Evolutionary conservation across 768 basidiomycete genomes (phyloP).

Genomic region (Lentinula raphanica): DNA sequence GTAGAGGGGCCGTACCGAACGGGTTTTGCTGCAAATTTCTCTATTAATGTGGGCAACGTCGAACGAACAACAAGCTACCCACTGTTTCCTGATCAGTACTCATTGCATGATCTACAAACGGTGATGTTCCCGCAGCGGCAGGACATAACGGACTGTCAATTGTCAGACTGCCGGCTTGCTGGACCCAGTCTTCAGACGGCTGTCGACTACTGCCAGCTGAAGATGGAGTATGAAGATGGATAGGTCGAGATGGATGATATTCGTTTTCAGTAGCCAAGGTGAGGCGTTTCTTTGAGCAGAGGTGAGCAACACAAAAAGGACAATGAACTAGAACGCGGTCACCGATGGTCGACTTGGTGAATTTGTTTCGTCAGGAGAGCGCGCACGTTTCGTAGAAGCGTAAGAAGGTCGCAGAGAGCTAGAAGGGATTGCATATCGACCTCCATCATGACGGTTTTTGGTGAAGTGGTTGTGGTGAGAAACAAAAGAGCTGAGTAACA

Average conservation of each 20-base stretch:
- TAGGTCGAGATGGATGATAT: neutral
- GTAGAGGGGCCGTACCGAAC: neutral
- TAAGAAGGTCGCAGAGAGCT: constrained; percentile 31
- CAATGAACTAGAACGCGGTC: constrained; percentile 14
- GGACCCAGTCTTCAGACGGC: constrained; percentile 70
- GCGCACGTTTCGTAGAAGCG: constrained; percentile 47
- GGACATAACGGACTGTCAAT: constrained; percentile 45
- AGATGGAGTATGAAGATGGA: constrained; percentile 15
- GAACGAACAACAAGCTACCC: neutral
- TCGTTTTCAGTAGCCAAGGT: constrained; percentile 32
- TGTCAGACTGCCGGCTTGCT: constrained; percentile 60
- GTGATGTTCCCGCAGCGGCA: neutral
- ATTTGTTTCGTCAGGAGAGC: constrained; percentile 49
- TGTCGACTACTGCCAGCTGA: constrained; percentile 35
- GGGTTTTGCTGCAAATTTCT: neutral
- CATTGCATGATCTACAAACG: neutral
- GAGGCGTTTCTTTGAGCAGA: constrained; percentile 49
- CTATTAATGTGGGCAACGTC: neutral
- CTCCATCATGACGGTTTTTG: constrained; percentile 42
- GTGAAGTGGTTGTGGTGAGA: neutral
- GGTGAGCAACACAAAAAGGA: neutral
- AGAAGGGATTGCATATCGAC: constrained; percentile 46
- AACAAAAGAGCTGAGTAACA: neutral
- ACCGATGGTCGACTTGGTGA: constrained; percentile 53
- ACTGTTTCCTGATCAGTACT: constrained; percentile 16